Conservation (phyloP, 192 early-diverging fungal genomes). For the Entomortierella chlamydospora region DNA sequence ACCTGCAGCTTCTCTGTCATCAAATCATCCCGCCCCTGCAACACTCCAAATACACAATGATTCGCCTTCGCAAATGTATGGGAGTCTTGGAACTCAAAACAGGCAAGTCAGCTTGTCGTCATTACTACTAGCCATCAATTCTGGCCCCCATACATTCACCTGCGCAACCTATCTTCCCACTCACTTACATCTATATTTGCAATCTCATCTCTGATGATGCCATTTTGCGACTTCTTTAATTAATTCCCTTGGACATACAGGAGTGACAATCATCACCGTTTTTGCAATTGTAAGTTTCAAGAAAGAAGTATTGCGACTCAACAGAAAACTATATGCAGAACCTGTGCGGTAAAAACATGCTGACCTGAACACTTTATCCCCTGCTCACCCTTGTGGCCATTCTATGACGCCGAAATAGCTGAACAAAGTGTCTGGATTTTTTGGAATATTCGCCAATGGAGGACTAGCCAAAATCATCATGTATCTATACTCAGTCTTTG, state of each 20-base stretch:
- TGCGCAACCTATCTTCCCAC: too few species aligned
- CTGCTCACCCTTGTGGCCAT: neutral
- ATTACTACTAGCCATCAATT: neutral
- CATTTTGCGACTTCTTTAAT: too few species aligned
- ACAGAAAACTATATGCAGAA: too few species aligned
- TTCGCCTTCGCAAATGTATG: constrained; percentile 49
- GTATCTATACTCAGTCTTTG: constrained; percentile 53
- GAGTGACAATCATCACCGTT: constrained; percentile 50
- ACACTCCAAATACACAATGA: constrained; percentile 14
- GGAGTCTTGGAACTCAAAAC: constrained; percentile 52
- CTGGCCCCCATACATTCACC: neutral
- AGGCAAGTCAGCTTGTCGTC: constrained; percentile 28
- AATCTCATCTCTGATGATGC: too few species aligned
- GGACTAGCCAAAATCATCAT: constrained; percentile 39
- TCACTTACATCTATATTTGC: too few species aligned
- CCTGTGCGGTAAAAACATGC: too few species aligned
- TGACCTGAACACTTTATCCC: neutral
- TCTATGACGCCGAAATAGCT: constrained; percentile 8
- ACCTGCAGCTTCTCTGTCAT: too few species aligned
- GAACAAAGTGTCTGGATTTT: constrained; percentile 55
- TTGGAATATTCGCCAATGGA: constrained; percentile 54
- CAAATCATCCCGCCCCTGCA: neutral
- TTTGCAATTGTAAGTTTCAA: constrained; percentile 44
- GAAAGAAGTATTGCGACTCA: neutral
- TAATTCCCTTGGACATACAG: too few species aligned